A percentile compares a stretch with the other conserved stretches of the same genome.
Conservation (phyloP, 768 basidiomycete species). For the Collybiopsis confluens region DNA sequence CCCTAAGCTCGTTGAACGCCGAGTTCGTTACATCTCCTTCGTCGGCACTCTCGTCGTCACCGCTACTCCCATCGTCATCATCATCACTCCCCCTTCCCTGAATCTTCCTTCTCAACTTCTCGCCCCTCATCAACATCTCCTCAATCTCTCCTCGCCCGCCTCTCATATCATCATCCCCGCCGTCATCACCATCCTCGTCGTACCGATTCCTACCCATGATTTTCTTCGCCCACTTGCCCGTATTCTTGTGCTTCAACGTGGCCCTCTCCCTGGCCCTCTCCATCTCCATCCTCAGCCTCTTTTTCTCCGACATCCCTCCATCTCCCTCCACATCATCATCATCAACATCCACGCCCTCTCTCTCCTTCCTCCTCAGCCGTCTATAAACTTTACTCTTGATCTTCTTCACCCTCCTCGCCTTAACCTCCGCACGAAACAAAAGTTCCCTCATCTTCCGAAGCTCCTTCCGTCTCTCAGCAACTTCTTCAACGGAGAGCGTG, state of each 20-base stretch:
- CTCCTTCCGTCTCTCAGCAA: conserved; percentile 74
- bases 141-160: conserved; percentile 55
- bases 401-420: conserved; percentile 85
- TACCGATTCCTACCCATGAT: conserved; percentile 53
- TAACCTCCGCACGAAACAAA: conserved; percentile 88
- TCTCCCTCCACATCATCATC: conserved; percentile 48
- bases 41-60: conserved; percentile 41
- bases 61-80: conserved; percentile 45
- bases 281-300: conserved; percentile 64
- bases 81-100: conserved; percentile 58
- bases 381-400: conserved; percentile 96
- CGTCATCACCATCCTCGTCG: conserved; percentile 64
- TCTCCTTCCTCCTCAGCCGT: conserved; percentile 75
- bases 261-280: conserved; percentile 86
- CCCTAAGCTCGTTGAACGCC: conserved; percentile 76
- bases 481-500: conserved; percentile 80
- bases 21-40: conserved; percentile 44
- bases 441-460: conserved; percentile 88
- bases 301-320: conserved; percentile 33
- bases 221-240: conserved; percentile 82
- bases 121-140: conserved; percentile 82
- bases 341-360: conserved; percentile 52
- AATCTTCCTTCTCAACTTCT: conserved; percentile 75
- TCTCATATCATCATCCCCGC: conserved; percentile 35
- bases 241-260: conserved; percentile 82